Evolutionary conservation across 2,329 filamentous ascomycete genomes (phyloP).

Genomic region (Fusarium sp.): DNA sequence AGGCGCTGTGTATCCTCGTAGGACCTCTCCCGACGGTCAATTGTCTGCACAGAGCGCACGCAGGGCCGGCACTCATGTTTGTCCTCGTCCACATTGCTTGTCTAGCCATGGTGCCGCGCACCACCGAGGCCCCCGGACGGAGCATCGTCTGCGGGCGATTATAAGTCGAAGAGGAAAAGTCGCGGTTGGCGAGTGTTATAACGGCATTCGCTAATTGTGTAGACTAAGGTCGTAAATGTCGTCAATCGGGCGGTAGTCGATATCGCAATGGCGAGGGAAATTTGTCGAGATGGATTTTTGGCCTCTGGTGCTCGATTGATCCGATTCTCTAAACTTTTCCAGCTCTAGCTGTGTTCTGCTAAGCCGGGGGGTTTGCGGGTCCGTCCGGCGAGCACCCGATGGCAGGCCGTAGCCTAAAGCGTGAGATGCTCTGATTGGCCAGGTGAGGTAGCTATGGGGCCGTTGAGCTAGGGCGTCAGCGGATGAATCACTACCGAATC

Average conservation of each 20-base stretch:
- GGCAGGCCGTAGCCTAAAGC: not conserved
- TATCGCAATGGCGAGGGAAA: conserved; percentile 30
- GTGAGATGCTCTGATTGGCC: conserved; percentile 14
- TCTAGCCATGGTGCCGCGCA: conserved; percentile 54
- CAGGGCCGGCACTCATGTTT: conserved; percentile 31
- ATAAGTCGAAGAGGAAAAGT: conserved; percentile 4
- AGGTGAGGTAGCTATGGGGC: not conserved
- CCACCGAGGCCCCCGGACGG: conserved; percentile 63
- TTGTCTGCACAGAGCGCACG: conserved; percentile 48
- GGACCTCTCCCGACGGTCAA: conserved; percentile 48
- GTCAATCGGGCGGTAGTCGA: conserved; percentile 16
- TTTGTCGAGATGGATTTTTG: conserved; percentile 39
- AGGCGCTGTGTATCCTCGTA: conserved; percentile 48
- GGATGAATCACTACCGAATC: conserved; percentile 27
- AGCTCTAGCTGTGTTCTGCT: conserved; percentile 37
- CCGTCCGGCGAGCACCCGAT: conserved; percentile 34
- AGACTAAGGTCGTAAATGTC: not conserved
- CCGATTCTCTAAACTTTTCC: conserved; percentile 46
- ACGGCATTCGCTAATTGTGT: conserved; percentile 26
- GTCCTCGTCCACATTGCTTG: conserved; percentile 40
- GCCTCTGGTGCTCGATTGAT: conserved; percentile 31
- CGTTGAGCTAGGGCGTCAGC: conserved; percentile 23
- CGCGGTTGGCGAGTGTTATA: conserved; percentile 4
- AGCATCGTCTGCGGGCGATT: conserved; percentile 60
- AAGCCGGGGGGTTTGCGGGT: conserved; percentile 35